Evolutionary conservation across 352 stramenopile species (phyloP).

Genomic region (Phytopythium montanum): DNA sequence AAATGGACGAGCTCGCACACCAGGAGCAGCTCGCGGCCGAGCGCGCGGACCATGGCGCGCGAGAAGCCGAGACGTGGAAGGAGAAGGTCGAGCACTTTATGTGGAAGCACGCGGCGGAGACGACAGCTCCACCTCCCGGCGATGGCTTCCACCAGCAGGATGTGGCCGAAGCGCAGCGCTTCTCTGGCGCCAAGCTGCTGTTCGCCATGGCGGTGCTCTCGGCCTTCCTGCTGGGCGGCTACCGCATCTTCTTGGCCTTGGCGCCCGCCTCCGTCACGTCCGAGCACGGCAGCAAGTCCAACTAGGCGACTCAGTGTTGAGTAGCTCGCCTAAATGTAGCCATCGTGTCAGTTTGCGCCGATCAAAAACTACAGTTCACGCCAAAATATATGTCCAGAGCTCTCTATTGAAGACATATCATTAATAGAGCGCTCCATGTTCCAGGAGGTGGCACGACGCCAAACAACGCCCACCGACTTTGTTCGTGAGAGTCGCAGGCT

Average conservation of each 20-base stretch:
- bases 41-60: constrained; percentile 12
- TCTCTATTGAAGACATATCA: background rate
- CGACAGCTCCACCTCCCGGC: background rate
- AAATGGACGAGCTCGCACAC: constrained; percentile 24
- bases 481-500: too few relatives aligned
- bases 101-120: constrained; percentile 47
- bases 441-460: background rate
- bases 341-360: background rate
- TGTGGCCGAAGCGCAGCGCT: constrained; percentile 15
- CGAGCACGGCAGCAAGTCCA: constrained; percentile 24
- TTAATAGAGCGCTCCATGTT: background rate
- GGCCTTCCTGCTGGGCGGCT: constrained; percentile 36
- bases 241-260: constrained; percentile 31
- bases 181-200: constrained; percentile 33
- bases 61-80: constrained; percentile 53
- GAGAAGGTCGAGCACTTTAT: constrained; percentile 48
- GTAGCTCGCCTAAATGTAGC: background rate
- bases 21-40: constrained; percentile 21
- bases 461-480: too few relatives aligned
- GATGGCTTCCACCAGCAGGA: constrained; percentile 3
- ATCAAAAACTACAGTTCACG: background rate
- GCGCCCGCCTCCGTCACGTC: constrained; percentile 1
- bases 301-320: constrained; percentile 10
- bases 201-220: constrained; percentile 40
- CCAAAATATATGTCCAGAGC: background rate